Percentiles rank a stretch among this genome's conserved stretches.
These are phyloP conservation scores for Biscutella laevigata DNA, from an alignment of 441 rosid species.

Conservation along the genomic window DNA sequence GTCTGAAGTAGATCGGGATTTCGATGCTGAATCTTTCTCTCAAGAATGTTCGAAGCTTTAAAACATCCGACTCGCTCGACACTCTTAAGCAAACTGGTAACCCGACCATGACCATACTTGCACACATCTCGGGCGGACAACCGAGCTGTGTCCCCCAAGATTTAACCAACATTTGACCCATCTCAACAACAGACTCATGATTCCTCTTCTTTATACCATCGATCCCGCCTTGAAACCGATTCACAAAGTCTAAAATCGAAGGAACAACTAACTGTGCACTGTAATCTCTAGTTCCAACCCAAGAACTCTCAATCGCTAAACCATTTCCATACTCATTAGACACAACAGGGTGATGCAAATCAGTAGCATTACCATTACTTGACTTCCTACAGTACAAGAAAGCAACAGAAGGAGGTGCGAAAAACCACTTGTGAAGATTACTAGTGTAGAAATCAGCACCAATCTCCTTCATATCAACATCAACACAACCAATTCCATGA, in stretches of 20 bases:
- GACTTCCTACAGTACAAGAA: conserved; percentile 62
- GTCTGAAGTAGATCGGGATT: conserved; percentile 55
- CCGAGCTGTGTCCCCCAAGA: conserved; percentile 93
- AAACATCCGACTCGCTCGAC: conserved; percentile 40
- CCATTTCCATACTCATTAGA: conserved; percentile 88
- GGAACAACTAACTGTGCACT: conserved; percentile 91
- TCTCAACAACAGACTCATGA: conserved; percentile 57
- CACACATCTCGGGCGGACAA: conserved; percentile 69
- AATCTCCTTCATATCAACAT: conserved; percentile 72
- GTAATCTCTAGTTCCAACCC: conserved; percentile 92
- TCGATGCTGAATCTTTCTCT: conserved; percentile 61
- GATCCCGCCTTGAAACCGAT: conserved; percentile 71
- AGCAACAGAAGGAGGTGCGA: conserved; percentile 75
- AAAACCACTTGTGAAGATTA: conserved; percentile 87
- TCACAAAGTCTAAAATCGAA: conserved; percentile 51
- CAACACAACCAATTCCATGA: conserved; percentile 82
- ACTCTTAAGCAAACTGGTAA: conserved; percentile 61
- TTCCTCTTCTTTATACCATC: conserved; percentile 76
- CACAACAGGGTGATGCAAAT: conserved; percentile 89
- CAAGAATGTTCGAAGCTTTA: conserved; percentile 52
- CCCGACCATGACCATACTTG: conserved; percentile 88
- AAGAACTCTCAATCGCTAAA: conserved; percentile 71
- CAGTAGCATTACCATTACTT: background rate
- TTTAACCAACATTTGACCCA: conserved; percentile 71
- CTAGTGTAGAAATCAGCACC: conserved; percentile 89